Evolutionary conservation across 2,329 filamentous ascomycete genomes (phyloP), one percentile per base, ranked within the genome.

Genomic region (Stachybotrys chartarum): DNA sequence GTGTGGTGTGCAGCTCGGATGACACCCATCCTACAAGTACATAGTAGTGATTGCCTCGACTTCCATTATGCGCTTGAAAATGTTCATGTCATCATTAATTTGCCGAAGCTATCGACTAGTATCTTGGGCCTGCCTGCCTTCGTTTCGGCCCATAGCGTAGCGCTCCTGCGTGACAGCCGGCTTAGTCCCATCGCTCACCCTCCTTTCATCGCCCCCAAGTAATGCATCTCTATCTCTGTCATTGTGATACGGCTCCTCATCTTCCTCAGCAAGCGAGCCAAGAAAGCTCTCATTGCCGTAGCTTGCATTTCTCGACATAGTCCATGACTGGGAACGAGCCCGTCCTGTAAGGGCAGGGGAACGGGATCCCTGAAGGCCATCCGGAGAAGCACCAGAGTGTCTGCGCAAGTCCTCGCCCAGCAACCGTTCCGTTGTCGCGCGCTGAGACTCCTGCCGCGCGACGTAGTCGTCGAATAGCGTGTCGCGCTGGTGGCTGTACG

Each of bases 391-490:
- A 8, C 17, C 45, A 7, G 45, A 16, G n/a, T 8, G n/a, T 7
- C 67, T 58, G 47, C 69, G 67, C 4, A 64, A 32, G 31, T 31
- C 30, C 39, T 62, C 61, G 12, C 12, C 12, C 7, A 12, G 35
- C 12, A 12, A 39, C 35, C 12, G 35, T 11, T 60, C 45, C 14
- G 17, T 16, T 7, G n/a, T 58, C 16, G 61, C 57, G 49, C 49
- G 57, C 18, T 58, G 56, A 1, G 68, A 68, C 54, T 60, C 59
- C 11, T 69, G 68, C 8, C 67, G 69, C 30, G 70, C 69, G 17
- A 76, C 60, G 61, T 75, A 79, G 6, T 73, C 71, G 51, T 79
- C 77, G 56, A 78, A 79, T 54, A 74, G 70, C 5, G 76, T 78
- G 54, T 78, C 73, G 6, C 76, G 70, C 65, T 72, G 67, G 64